Base-by-base conservation (phyloP, 805 yeast genomes). In the Scheffersomyces ergatensis region DNA sequence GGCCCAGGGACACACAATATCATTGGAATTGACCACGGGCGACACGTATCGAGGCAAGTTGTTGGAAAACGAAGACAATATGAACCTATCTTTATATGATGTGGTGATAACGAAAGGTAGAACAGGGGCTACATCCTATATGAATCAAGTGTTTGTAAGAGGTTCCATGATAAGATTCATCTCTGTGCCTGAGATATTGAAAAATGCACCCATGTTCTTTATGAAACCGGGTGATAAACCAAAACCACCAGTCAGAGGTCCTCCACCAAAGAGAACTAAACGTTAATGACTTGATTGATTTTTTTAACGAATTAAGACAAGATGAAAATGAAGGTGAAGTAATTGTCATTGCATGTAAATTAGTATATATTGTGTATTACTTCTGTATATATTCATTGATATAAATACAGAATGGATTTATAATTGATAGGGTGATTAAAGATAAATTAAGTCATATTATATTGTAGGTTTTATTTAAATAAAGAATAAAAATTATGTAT, bases 91-190 rank as follows among this genome's bases (percentile, higher is more conserved):
- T 45, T 63, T 92, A 37, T 70, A 78, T 47, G 96, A 92, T 57
- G 95, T 85, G 31, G 78, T 85, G 1, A 81, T 85, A 36, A 90
- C 97, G 0, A 78, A 81, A 20, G 60, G 72, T 25, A 63, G 67
- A 23, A 85, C 88, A 39, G 96, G 97, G 3, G 71, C 74, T 35
- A 84, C 85, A 3, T 72, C 84, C 1, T 85, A 83, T 49, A 74
- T 88, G 73, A 89, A 85, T 47, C 88, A 85, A 52, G 95, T 89
- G 3, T 90, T 88, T 59, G 80, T 92, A 3, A 78, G 99, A 53
- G 99, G 99, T 1, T 88, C 96, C 0, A 90, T 86, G 64, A 80
- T 92, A 18, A 77, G 89, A 45, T 84, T 89, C 61, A 76, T 93
- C 47, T 79, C 83, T 16, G 82, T 93, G 5, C 99, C 99, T 0